These are phyloP conservation scores for Ceriops zippeliana DNA, from an alignment of 345 rosid species.

Conservation along the genomic window DNA sequence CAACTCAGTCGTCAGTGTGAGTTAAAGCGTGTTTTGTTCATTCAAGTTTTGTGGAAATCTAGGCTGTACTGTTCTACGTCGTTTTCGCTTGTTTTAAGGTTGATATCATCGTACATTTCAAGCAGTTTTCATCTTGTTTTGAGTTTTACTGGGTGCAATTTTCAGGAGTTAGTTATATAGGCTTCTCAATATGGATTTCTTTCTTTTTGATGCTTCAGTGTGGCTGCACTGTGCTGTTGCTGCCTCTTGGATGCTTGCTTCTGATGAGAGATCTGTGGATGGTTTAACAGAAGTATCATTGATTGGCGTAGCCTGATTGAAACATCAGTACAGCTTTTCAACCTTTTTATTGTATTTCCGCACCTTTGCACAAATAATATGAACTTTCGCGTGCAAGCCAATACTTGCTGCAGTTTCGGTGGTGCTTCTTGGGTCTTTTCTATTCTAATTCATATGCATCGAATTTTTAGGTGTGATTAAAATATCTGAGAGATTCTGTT, in stretches of 20 bases:
- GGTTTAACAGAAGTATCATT: not conserved
- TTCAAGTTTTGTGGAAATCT: too few relatives aligned
- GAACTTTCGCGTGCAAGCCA: constrained; percentile 4
- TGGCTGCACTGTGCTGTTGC: constrained; percentile 36
- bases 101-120: too few relatives aligned
- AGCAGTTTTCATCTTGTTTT: too few relatives aligned
- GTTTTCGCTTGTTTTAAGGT: too few relatives aligned
- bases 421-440: not conserved
- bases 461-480: not conserved
- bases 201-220: constrained; percentile 13
- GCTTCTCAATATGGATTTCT: not conserved
- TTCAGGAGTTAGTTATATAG: too few relatives aligned
- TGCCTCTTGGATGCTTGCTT: constrained; percentile 32
- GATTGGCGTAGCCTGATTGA: too few relatives aligned
- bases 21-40: too few relatives aligned
- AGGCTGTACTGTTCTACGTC: too few relatives aligned
- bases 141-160: too few relatives aligned
- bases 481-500: not conserved
- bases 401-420: not conserved
- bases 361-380: constrained; percentile 9
- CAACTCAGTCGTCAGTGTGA: not conserved
- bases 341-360: not conserved
- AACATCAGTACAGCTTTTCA: too few relatives aligned
- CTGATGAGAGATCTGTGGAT: constrained; percentile 5
- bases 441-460: not conserved